Percentiles rank a stretch among this genome's conserved stretches.
Evolutionary conservation across 73 alveolate genomes (phyloP).

Genomic region (Paramecium primaurelia): DNA sequence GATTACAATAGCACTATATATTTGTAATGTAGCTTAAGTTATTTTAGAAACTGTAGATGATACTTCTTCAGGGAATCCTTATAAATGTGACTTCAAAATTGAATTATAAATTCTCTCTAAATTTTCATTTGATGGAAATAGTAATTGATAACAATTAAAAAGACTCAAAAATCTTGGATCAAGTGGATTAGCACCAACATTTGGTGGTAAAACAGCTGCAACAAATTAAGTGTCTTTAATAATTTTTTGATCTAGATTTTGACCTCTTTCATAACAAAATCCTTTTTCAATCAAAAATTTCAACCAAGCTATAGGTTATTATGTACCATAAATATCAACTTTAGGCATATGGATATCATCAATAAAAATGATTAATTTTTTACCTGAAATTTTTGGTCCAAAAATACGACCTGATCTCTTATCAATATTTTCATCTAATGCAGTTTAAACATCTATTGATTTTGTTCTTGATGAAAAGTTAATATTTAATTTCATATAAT

Average conservation of each 20-base stretch:
- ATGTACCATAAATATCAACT: constrained; percentile 94
- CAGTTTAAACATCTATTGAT: constrained; percentile 92
- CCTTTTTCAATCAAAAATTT: constrained; percentile 98
- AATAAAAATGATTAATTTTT: constrained; percentile 69
- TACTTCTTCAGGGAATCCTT: constrained; percentile 90
- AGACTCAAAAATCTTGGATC: constrained; percentile 99
- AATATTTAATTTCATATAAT: constrained; percentile 92
- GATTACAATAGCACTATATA: not conserved
- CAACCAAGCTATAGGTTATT: constrained; percentile 96
- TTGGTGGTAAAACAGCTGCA: constrained; percentile 99
- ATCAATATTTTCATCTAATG: constrained; percentile 94
- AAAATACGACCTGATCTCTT: constrained; percentile 79
- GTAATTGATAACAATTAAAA: constrained; percentile 83
- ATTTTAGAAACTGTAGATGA: constrained; percentile 66
- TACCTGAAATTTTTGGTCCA: constrained; percentile 49
- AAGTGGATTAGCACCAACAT: constrained; percentile 98
- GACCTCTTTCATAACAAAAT: constrained; percentile 86
- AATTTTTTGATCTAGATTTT: constrained; percentile 86
- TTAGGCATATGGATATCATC: constrained; percentile 96
- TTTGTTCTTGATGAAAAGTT: constrained; percentile 99
- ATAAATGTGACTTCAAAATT: constrained; percentile 87
- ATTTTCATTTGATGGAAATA: constrained; percentile 89
- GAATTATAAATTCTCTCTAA: constrained; percentile 91
- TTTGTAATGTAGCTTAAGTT: constrained; percentile 62
- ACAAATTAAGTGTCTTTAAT: constrained; percentile 96